Evolutionary conservation across 2,329 filamentous ascomycete genomes (phyloP).

Genomic region (Ceratocystis harringtonii): DNA sequence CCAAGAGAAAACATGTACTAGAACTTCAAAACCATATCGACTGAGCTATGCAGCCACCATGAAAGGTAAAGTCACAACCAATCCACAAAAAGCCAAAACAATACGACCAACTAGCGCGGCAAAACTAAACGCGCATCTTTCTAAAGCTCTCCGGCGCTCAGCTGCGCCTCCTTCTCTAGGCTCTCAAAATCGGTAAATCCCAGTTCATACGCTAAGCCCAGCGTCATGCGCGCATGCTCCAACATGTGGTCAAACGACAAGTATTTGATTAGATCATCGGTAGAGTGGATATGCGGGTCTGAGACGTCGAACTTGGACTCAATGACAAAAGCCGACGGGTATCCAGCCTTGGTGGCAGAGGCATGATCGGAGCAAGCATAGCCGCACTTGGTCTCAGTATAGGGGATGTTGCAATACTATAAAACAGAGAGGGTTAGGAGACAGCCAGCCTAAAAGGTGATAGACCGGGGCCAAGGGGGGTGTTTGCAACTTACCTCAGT

Average conservation of each 20-base stretch:
- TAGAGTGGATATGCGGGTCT: constrained; percentile 59
- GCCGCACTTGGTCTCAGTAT: constrained; percentile 73
- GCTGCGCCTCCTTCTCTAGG: constrained; percentile 19
- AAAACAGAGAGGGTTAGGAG: not conserved
- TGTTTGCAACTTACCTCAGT: constrained; percentile 36
- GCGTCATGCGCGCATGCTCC: constrained; percentile 42
- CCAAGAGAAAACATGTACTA: not conserved
- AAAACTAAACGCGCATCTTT: not conserved
- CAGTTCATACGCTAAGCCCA: constrained; percentile 35
- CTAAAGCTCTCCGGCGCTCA: constrained; percentile 23
- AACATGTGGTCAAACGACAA: constrained; percentile 52
- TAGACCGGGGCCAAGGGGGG: not conserved
- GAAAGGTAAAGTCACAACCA: not conserved
- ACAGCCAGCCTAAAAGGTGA: not conserved
- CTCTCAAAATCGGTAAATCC: constrained; percentile 51
- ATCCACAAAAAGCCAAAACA: not conserved
- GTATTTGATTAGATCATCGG: constrained; percentile 54
- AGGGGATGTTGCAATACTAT: constrained; percentile 73
- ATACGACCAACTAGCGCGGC: not conserved
- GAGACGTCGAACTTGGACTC: constrained; percentile 44
- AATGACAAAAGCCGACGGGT: constrained; percentile 49
- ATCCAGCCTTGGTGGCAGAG: constrained; percentile 50
- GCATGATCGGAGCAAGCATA: constrained; percentile 71
- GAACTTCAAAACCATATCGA: not conserved
- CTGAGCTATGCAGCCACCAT: too few relatives aligned